phyloP scores from a whole-genome alignment of 2,329 filamentous ascomycete species.

The Colletotrichum simmondsii region DNA sequence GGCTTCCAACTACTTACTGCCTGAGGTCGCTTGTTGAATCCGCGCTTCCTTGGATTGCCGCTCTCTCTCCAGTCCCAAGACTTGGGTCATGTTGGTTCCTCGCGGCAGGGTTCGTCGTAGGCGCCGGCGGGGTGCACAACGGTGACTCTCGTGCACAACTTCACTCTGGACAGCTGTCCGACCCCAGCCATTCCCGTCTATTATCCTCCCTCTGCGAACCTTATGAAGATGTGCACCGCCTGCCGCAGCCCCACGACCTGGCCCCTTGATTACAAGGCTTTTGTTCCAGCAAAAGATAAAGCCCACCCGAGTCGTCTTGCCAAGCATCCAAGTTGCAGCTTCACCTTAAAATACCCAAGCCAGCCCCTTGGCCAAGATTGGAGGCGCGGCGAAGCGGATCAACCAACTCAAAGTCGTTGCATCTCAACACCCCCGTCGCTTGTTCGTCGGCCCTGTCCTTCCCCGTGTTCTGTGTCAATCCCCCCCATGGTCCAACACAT shows the following conservation, averaged over 20 bases:
- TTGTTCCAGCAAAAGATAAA: neutral
- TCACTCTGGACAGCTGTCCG: neutral
- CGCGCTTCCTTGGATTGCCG: neutral
- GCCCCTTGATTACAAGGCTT: neutral
- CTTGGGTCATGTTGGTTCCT: neutral
- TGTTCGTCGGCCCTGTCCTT: constrained; percentile 6
- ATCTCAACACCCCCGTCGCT: neutral
- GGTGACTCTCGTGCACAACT: neutral
- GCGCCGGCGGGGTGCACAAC: neutral
- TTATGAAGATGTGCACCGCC: constrained; percentile 16
- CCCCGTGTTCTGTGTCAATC: constrained; percentile 17
- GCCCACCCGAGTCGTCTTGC: neutral
- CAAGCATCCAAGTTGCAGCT: neutral
- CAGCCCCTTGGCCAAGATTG: neutral
- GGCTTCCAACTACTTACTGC: neutral
- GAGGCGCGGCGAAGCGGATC: neutral
- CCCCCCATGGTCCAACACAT: constrained; percentile 18
- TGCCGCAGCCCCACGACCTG: constrained; percentile 3
- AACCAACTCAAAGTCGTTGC: neutral
- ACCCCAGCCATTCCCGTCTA: neutral
- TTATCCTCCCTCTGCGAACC: neutral
- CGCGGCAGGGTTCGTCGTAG: neutral
- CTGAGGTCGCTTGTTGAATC: neutral
- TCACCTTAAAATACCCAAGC: neutral
- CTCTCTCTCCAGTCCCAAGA: neutral